Evolutionary conservation across 805 yeast genomes (phyloP).

Genomic region (Priceomyces fermenticarens): DNA sequence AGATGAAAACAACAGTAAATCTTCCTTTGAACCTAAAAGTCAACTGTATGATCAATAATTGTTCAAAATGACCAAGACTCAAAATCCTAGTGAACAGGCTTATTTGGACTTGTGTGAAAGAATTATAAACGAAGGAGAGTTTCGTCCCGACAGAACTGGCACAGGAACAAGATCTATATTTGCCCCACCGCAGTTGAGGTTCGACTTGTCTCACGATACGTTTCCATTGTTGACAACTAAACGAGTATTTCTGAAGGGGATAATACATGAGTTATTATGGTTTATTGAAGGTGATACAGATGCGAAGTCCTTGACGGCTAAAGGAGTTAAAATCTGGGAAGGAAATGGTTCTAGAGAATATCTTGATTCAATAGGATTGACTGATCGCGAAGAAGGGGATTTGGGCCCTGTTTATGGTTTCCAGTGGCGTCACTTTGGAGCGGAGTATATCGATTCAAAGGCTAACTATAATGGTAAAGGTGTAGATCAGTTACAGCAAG

Average conservation of each 20-base stretch:
- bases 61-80: constrained; percentile 19
- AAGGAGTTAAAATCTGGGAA: constrained; percentile 98
- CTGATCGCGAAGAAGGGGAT: constrained; percentile 84
- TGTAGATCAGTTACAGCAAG: constrained; percentile 79
- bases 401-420: constrained; percentile 98
- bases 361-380: constrained; percentile 78
- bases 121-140: constrained; percentile 82
- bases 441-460: constrained; percentile 82
- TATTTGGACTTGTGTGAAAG: constrained; percentile 77
- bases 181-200: constrained; percentile 95
- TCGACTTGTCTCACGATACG: constrained; percentile 63
- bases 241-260: constrained; percentile 84
- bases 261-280: constrained; percentile 89
- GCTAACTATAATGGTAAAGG: constrained; percentile 87
- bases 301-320: constrained; percentile 70
- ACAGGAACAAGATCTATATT: constrained; percentile 90
- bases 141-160: constrained; percentile 94
- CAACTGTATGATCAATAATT: not conserved
- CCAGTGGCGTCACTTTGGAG: constrained; percentile 99
- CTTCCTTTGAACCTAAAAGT: not conserved
- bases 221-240: constrained; percentile 94
- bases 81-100: constrained; percentile 70
- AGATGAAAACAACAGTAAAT: too few relatives aligned
- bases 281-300: constrained; percentile 88
- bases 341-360: constrained; percentile 96